Base-by-base conservation (phyloP, 208 protist species). In the Leishmania turanica region DNA sequence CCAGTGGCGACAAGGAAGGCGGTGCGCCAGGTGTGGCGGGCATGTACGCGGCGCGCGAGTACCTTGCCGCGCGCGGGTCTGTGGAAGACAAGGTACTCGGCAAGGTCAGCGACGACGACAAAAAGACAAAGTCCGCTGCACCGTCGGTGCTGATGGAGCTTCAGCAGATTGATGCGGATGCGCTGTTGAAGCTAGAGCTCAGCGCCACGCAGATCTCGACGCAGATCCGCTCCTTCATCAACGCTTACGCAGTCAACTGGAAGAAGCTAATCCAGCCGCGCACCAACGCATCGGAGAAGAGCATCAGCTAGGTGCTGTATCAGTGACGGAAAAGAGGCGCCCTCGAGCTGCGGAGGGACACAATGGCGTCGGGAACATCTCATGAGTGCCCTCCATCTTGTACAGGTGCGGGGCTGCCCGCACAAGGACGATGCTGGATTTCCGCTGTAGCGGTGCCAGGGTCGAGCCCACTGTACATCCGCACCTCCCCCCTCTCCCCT, bases 221-320 rank as follows among this genome's bases (percentile, higher is more conserved):
- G n/a, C 49, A 76, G 65, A 80, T 97, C 27, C 92, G 91, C n/a
- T 69, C 88, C 19, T 92, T 96, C 75, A 81, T 97, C 45, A 96
- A 89, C 84, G 82, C 81, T 6, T 97, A 97, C 77, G 90, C 86
- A 45, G 76, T 95, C 40, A 97, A 97, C 87, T 93, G 85, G 87
- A 96, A 96, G 91, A 97, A 96, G 88, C 87, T 97, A 17, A 95
- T 97, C 68, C 85, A 96, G 82, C 94, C 94, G 4, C 94, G 94
- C 80, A 86, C 77, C 58, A 78, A 45, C 24, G 66, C 79, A 34
- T 78, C 72, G 1, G 90, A 92, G 62, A 86, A 86, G 65, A 96
- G 90, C 89, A 86, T 96, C 79, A 91, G 85, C 78, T 96, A 90
- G 85, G 4, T 27, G 53, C 2, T 5, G 17, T n/a, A 31, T 53